phyloP scores from a whole-genome alignment of 305 asterid genomes.

The Fraxinus velutina region DNA sequence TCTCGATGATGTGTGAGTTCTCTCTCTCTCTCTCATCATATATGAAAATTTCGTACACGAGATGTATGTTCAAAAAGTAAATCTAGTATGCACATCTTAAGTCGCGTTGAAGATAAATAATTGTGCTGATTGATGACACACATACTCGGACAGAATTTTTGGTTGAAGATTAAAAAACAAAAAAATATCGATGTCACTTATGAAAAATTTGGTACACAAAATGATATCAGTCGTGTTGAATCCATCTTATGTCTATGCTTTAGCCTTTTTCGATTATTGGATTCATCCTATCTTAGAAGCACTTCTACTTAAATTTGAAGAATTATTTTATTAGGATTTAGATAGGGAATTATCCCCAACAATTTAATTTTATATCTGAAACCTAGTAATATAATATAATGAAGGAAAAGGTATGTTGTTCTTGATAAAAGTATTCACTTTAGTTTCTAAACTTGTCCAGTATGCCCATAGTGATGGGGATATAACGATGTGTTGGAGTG shows the following conservation, averaged over 20 bases:
- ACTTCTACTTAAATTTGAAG: neutral
- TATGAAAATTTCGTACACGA: neutral
- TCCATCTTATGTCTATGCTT: neutral
- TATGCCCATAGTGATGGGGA: neutral
- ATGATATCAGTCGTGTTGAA: neutral
- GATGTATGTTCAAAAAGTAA: neutral
- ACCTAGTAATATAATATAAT: no score
- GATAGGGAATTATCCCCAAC: neutral
- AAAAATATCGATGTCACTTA: neutral
- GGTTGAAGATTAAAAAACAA: neutral
- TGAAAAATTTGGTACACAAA: neutral
- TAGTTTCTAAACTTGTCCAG: no score
- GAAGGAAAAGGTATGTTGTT: no score
- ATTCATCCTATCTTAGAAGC: neutral
- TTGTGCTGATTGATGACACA: neutral
- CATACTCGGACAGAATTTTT: neutral
- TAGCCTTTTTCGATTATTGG: neutral
- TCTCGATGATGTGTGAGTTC: conserved; percentile 78
- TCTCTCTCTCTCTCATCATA: neutral
- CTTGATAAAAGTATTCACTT: neutral
- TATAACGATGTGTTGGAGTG: no score
- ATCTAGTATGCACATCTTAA: neutral
- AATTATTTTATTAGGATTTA: neutral
- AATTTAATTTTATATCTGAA: no score
- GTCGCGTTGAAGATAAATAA: neutral